phyloP scores from a whole-genome alignment of 352 stramenopile species.

The Phytopythium mirpurense region DNA sequence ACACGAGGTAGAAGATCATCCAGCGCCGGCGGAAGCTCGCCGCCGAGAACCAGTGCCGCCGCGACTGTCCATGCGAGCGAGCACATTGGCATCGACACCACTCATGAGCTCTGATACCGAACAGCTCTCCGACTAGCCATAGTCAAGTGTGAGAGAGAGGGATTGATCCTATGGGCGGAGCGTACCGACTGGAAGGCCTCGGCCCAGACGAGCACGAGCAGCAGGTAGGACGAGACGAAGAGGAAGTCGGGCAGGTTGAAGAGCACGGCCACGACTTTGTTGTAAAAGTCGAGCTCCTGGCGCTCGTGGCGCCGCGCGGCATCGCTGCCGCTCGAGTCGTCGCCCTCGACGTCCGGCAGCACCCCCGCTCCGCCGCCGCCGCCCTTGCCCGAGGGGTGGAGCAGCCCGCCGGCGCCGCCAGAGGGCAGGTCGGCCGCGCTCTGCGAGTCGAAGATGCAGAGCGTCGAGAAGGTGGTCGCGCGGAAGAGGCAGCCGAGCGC shows the following conservation, averaged over 20 bases:
- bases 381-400: constrained; percentile 7
- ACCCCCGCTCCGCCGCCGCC: constrained; percentile 8
- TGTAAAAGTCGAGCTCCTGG: constrained; percentile 84
- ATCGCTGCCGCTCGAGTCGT: constrained; percentile 10
- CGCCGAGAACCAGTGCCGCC: constrained; percentile 88
- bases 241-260: constrained; percentile 93
- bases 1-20: constrained; percentile 92
- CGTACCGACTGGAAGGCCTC: constrained; percentile 86
- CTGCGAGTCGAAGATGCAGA: constrained; percentile 86
- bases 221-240: constrained; percentile 87
- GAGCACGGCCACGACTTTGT: constrained; percentile 87
- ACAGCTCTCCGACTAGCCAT: no score
- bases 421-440: constrained; percentile 35
- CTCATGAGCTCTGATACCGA: neutral
- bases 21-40: constrained; percentile 78
- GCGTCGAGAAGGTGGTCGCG: constrained; percentile 80
- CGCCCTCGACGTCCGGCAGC: constrained; percentile 11
- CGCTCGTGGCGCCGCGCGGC: constrained; percentile 22
- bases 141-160: neutral
- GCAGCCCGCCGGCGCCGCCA: constrained; percentile 17
- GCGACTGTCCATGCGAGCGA: constrained; percentile 34
- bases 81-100: neutral
- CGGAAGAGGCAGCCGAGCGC: constrained; percentile 84
- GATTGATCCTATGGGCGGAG: neutral
- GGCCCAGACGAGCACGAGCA: constrained; percentile 89